phyloP scores from a whole-genome alignment of 176 grass and related monocot genomes.

The Juncus inflexus region DNA sequence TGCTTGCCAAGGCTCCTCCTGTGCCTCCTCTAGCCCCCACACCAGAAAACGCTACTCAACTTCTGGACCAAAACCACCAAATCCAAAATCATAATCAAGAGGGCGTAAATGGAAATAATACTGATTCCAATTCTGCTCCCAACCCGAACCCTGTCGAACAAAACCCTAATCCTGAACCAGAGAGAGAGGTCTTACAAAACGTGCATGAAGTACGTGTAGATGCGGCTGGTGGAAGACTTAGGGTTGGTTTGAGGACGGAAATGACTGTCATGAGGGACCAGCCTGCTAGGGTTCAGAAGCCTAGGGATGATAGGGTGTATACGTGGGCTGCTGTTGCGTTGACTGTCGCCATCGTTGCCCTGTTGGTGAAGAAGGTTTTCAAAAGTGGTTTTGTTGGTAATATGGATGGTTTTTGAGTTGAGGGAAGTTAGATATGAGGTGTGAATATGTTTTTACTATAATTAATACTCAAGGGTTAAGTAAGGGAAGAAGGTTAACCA shows the following conservation, averaged over 20 bases:
- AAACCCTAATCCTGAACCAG: constrained; percentile 41
- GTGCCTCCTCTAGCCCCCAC: constrained; percentile 45
- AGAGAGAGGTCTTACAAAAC: constrained; percentile 32
- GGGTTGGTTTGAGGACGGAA: constrained; percentile 29
- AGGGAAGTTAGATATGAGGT: not conserved
- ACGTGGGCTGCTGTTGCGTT: constrained; percentile 74
- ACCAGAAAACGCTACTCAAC: constrained; percentile 6
- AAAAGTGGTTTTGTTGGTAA: constrained; percentile 68
- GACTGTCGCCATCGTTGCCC: constrained; percentile 79
- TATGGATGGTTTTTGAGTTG: constrained; percentile 46
- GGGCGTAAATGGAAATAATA: constrained; percentile 26
- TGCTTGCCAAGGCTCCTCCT: constrained; percentile 74
- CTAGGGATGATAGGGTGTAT: constrained; percentile 65
- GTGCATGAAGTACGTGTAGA: constrained; percentile 27
- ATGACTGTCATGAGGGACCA: constrained; percentile 28
- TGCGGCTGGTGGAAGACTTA: constrained; percentile 28
- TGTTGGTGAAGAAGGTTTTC: constrained; percentile 82
- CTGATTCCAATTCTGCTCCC: constrained; percentile 24
- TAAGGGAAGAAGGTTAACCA: not conserved
- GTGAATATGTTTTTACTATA: constrained; percentile 19
- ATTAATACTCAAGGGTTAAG: not conserved
- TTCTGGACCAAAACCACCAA: constrained; percentile 16
- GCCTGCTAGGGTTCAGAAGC: constrained; percentile 41
- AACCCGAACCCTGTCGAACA: constrained; percentile 24
- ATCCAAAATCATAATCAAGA: constrained; percentile 17